These are phyloP conservation scores for Plasmodium chabaudi DNA, from an alignment of 169 alveolate species.

Conservation along the genomic window DNA sequence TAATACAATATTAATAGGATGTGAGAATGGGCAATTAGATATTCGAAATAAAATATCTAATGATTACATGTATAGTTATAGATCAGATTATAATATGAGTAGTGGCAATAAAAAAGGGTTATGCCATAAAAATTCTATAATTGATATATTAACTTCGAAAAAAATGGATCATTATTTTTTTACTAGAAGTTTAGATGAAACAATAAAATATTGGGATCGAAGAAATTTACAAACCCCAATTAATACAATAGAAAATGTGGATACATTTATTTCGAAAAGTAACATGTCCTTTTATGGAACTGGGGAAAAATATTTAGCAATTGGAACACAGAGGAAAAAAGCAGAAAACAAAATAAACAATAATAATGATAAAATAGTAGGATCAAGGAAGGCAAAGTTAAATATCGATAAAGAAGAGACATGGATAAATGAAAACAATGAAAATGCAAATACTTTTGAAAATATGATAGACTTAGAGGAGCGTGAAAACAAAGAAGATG, in stretches of 20 bases:
- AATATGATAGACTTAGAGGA: slow-evolving; percentile 4
- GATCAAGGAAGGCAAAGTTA: background rate
- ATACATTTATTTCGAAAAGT: slow-evolving; percentile 30
- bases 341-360: background rate
- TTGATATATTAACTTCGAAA: slow-evolving; percentile 40
- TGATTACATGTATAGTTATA: slow-evolving; percentile 38
- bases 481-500: background rate
- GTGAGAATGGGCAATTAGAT: slow-evolving; percentile 46
- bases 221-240: slow-evolving; percentile 21
- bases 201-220: slow-evolving; percentile 59
- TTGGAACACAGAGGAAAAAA: slow-evolving; percentile 19
- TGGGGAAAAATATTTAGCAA: slow-evolving; percentile 11
- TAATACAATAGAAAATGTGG: slow-evolving; percentile 10
- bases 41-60: slow-evolving; percentile 59
- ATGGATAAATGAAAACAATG: background rate
- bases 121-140: slow-evolving; percentile 28
- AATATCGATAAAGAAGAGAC: background rate
- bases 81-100: background rate
- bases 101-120: background rate
- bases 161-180: slow-evolving; percentile 34
- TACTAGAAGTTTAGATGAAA: slow-evolving; percentile 49
- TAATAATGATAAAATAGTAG: background rate
- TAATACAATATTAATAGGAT: slow-evolving; percentile 43
- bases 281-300: slow-evolving; percentile 25
- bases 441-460: background rate